Conservation (phyloP, 306 rosid genomes). For the Adenanthera pavonina region DNA sequence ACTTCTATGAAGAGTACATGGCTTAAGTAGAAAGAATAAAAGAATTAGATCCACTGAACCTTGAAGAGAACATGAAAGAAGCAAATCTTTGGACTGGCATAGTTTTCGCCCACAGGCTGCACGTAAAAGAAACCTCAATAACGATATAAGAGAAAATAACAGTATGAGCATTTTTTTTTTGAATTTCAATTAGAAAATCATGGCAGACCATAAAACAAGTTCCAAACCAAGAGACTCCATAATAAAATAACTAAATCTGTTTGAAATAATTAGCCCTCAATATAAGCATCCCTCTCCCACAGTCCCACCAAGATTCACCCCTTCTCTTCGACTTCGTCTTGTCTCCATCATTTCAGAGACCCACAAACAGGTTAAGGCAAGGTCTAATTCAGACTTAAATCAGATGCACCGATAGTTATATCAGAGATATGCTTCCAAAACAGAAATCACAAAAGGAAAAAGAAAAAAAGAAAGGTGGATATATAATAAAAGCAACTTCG, state of each 20-base stretch:
- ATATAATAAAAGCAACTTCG: constrained; percentile 2
- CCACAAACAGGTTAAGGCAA: not conserved
- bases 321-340: not conserved
- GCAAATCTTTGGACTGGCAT: constrained; percentile 88
- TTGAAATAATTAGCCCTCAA: not conserved
- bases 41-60: constrained; percentile 49
- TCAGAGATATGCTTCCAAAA: not conserved
- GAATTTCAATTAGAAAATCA: not conserved
- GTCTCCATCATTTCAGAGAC: not conserved
- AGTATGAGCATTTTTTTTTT: not conserved
- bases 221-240: not conserved
- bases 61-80: constrained; percentile 94
- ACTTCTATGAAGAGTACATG: constrained; percentile 21
- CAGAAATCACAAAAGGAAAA: not conserved
- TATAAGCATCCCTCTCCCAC: not conserved
- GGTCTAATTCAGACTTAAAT: not conserved
- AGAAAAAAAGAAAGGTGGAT: not conserved
- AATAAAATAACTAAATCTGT: not conserved
- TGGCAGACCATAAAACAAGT: too few species aligned
- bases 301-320: not conserved
- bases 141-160: constrained; percentile 23
- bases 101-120: constrained; percentile 86
- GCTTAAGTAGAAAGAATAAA: not conserved
- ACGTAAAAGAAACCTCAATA: constrained; percentile 29
- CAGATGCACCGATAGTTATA: not conserved